phyloP scores from a whole-genome alignment of 73 alveolate genomes.

The Paramecium bursaria region DNA sequence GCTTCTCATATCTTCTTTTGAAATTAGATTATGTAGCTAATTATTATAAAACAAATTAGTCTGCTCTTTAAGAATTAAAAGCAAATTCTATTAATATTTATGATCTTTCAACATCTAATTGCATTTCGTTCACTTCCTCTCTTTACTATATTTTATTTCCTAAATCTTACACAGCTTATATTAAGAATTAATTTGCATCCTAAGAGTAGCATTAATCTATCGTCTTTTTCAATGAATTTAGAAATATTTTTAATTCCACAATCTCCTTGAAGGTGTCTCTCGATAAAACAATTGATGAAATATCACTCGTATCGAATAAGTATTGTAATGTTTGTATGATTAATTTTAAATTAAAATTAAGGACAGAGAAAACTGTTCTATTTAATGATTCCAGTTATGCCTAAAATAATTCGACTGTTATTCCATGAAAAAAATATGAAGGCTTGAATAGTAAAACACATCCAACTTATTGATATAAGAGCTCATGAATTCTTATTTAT shows the following conservation, averaged over 20 bases:
- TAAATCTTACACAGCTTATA: slow-evolving; percentile 2
- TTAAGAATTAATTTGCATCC: too few species aligned
- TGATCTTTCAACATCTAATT: slow-evolving; percentile 1
- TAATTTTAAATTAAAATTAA: too few species aligned
- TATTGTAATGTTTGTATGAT: too few species aligned
- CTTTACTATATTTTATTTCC: background rate
- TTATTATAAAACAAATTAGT: slow-evolving; percentile 28
- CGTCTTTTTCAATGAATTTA: slow-evolving; percentile 8
- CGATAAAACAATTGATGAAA: background rate
- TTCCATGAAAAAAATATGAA: background rate
- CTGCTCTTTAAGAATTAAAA: background rate
- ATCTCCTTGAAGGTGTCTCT: slow-evolving; percentile 23
- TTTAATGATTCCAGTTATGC: slow-evolving; percentile 2
- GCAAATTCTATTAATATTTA: background rate
- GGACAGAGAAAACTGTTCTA: too few species aligned
- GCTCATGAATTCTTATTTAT: background rate
- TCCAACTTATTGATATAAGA: background rate
- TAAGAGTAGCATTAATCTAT: background rate
- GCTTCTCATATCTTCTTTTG: slow-evolving; percentile 28
- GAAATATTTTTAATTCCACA: slow-evolving; percentile 8
- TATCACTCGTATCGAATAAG: too few species aligned
- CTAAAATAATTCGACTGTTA: background rate
- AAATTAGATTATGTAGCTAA: slow-evolving; percentile 40
- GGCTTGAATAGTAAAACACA: background rate
- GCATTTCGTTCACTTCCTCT: slow-evolving; percentile 2